These are phyloP conservation scores for Penicillium sp. DNA, from an alignment of 2,329 filamentous ascomycete genomes.

Conservation along the genomic window DNA sequence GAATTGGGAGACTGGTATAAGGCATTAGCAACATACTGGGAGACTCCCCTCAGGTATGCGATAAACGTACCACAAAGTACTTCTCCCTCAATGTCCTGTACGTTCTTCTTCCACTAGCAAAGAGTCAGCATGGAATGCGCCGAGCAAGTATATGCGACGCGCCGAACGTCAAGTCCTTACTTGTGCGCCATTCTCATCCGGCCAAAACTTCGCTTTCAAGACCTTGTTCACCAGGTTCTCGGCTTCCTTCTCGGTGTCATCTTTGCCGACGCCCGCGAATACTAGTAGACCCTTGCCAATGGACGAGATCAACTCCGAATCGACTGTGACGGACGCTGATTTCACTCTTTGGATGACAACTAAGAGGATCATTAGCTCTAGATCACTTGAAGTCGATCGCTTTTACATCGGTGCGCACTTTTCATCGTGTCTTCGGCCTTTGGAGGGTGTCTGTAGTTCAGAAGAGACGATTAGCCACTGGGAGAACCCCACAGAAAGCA, in stretches of 20 bases:
- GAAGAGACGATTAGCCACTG: slow-evolving; percentile 10
- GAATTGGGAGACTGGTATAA: slow-evolving; percentile 83
- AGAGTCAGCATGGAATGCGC: slow-evolving; percentile 2
- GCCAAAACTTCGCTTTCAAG: slow-evolving; percentile 89
- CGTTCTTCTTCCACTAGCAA: slow-evolving; percentile 83
- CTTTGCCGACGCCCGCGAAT: slow-evolving; percentile 86
- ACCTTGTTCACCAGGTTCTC: slow-evolving; percentile 84
- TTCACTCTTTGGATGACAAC: slow-evolving; percentile 92
- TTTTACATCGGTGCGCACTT: slow-evolving; percentile 2
- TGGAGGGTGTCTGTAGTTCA: slow-evolving; percentile 3
- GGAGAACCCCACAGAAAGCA: slow-evolving; percentile 4
- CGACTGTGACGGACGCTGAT: slow-evolving; percentile 93
- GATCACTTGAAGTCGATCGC: not conserved
- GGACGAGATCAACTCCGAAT: slow-evolving; percentile 85
- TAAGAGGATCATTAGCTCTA: slow-evolving; percentile 47
- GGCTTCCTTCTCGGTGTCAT: slow-evolving; percentile 87
- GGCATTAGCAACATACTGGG: slow-evolving; percentile 8
- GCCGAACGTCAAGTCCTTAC: slow-evolving; percentile 49
- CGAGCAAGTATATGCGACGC: not conserved
- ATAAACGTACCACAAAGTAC: slow-evolving; percentile 80
- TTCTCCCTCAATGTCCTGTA: slow-evolving; percentile 87
- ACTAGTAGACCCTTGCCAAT: slow-evolving; percentile 91
- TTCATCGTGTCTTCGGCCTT: slow-evolving; percentile 17
- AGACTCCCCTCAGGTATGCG: not conserved
- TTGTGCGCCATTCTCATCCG: slow-evolving; percentile 73